phyloP scores from a whole-genome alignment of 192 early-diverging fungal genomes.

The Podochytrium sp. region DNA sequence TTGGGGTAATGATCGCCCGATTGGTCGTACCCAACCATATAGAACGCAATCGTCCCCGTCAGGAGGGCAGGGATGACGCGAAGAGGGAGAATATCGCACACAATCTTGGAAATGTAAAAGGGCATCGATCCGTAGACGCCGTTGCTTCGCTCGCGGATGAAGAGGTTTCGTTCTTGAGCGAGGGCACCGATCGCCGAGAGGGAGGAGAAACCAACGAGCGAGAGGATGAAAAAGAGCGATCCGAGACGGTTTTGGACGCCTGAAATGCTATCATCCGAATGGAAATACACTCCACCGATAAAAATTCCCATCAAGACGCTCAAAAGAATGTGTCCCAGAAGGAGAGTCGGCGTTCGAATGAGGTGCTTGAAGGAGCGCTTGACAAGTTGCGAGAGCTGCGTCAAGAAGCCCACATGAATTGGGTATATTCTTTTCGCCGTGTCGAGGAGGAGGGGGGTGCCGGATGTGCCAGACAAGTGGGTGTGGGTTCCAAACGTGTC shows the following conservation, averaged over 20 bases:
- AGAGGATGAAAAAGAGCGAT: slow-evolving; percentile 69
- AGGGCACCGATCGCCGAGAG: slow-evolving; percentile 67
- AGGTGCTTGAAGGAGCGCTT: slow-evolving; percentile 51
- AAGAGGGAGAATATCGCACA: slow-evolving; percentile 75
- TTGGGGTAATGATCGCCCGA: slow-evolving; percentile 54
- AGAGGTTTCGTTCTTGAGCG: slow-evolving; percentile 47
- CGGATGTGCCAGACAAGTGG: neutral
- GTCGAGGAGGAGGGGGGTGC: neutral
- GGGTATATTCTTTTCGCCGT: neutral
- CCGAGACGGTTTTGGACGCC: slow-evolving; percentile 81
- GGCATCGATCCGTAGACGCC: slow-evolving; percentile 52
- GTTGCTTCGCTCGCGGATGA: slow-evolving; percentile 53
- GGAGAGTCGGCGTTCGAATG: slow-evolving; percentile 45
- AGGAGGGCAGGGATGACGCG: slow-evolving; percentile 66
- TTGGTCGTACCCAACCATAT: slow-evolving; percentile 68
- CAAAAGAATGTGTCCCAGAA: slow-evolving; percentile 62
- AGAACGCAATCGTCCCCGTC: slow-evolving; percentile 70
- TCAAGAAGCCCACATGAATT: slow-evolving; percentile 53
- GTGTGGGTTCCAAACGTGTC: neutral
- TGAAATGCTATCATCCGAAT: slow-evolving; percentile 54
- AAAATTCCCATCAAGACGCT: slow-evolving; percentile 62
- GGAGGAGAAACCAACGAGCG: slow-evolving; percentile 71
- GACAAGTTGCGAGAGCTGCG: slow-evolving; percentile 51
- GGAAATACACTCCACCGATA: slow-evolving; percentile 71
- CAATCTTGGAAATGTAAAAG: slow-evolving; percentile 56